Evolutionary conservation across 2,329 filamentous ascomycete genomes (phyloP).

Genomic region (Pseudopithomyces maydicus): DNA sequence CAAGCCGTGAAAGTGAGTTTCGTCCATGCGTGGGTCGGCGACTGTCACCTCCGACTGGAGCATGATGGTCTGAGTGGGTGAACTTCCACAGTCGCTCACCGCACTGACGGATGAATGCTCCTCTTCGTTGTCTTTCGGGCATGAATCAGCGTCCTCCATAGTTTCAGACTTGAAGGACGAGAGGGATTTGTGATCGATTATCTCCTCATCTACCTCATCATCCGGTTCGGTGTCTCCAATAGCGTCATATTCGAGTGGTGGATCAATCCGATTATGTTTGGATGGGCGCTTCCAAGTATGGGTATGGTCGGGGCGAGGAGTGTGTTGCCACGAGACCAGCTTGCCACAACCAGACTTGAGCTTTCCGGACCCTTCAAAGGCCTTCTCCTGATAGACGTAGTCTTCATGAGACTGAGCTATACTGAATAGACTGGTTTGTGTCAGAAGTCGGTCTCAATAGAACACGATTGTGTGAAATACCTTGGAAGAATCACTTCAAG

Average conservation of each 20-base stretch:
- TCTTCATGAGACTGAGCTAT: slow-evolving; percentile 11
- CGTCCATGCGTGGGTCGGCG: too few species aligned
- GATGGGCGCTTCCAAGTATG: not conserved
- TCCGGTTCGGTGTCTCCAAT: slow-evolving; percentile 31
- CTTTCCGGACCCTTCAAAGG: slow-evolving; percentile 22
- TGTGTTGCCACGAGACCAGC: slow-evolving; percentile 27
- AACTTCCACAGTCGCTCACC: too few species aligned
- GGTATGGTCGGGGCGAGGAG: slow-evolving; percentile 17
- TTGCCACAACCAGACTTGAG: slow-evolving; percentile 26
- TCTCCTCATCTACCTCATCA: slow-evolving; percentile 7
- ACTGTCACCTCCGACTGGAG: too few species aligned
- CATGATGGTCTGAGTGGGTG: too few species aligned
- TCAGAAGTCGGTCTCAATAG: not conserved
- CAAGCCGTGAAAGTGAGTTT: too few species aligned
- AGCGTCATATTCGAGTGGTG: slow-evolving; percentile 7
- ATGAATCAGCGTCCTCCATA: slow-evolving; percentile 4
- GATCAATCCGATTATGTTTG: not conserved
- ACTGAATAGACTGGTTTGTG: slow-evolving; percentile 26
- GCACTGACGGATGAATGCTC: too few species aligned
- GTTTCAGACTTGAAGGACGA: not conserved
- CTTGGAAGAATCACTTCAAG: slow-evolving; percentile 27
- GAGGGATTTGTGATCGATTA: not conserved
- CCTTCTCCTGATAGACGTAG: not conserved
- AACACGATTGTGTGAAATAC: not conserved
- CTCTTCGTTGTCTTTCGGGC: not conserved